Conservation (phyloP, 352 stramenopile genomes). For the Phytophthora lateralis region DNA sequence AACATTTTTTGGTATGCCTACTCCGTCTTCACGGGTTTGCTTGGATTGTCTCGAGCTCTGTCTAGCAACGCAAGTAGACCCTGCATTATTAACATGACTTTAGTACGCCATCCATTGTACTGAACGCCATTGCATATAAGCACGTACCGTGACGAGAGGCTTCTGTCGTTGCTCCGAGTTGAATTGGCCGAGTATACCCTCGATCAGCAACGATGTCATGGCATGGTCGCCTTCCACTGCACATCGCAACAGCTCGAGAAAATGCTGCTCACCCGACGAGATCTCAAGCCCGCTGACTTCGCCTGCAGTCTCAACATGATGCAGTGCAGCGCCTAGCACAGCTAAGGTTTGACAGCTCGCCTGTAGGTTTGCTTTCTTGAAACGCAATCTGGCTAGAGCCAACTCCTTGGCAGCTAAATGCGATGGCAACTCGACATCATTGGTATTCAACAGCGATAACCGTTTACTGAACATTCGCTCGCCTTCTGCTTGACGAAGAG, state of each 20-base stretch:
- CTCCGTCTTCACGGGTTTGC: not conserved
- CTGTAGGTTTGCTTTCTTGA: constrained; percentile 60
- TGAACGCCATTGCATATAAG: not conserved
- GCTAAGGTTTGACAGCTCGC: constrained; percentile 68
- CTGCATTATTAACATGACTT: constrained; percentile 10
- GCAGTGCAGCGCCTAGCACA: constrained; percentile 52
- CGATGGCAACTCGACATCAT: constrained; percentile 56
- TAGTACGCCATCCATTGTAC: not conserved
- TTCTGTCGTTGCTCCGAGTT: constrained; percentile 46
- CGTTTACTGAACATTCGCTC: constrained; percentile 71
- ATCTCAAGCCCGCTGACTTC: constrained; percentile 52
- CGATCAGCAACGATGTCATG: constrained; percentile 61
- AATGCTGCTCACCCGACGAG: constrained; percentile 59
- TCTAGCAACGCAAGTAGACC: constrained; percentile 44
- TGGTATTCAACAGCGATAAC: constrained; percentile 52
- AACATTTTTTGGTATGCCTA: constrained; percentile 18
- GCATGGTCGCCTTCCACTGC: constrained; percentile 72
- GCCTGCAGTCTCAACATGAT: constrained; percentile 49
- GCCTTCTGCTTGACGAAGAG: constrained; percentile 60
- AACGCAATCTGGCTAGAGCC: constrained; percentile 55
- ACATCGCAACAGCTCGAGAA: constrained; percentile 71
- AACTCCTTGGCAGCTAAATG: constrained; percentile 69
- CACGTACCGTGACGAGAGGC: constrained; percentile 44
- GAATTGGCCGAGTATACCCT: constrained; percentile 51
- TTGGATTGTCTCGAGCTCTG: constrained; percentile 2